Conservation (phyloP, 768 basidiomycete species). For the Leccinum incarnatum region DNA sequence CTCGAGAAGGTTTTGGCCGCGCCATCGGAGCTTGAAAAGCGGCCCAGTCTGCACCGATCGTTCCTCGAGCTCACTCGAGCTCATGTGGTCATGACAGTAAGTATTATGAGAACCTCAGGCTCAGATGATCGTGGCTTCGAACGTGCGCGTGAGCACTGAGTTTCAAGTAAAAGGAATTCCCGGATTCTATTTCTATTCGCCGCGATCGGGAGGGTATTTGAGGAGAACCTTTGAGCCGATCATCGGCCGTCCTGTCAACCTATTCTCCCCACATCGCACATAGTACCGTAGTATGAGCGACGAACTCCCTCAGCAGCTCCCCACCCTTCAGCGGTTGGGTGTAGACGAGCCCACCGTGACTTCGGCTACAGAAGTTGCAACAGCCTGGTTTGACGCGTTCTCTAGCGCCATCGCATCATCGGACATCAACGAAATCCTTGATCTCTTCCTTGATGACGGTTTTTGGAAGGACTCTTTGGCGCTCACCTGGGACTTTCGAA, state of each 20-base stretch:
- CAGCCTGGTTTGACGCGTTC: constrained; percentile 25
- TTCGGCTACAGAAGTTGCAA: constrained; percentile 23
- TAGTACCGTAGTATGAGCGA: constrained; percentile 17
- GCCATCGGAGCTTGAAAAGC: no score
- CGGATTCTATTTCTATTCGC: background rate
- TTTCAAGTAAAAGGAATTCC: no score
- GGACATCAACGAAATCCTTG: constrained; percentile 16
- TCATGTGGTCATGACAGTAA: no score
- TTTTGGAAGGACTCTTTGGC: constrained; percentile 55
- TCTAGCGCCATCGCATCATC: constrained; percentile 20
- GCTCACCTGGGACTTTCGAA: constrained; percentile 56
- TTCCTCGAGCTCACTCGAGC: no score
- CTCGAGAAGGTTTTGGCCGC: no score
- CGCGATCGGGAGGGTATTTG: background rate
- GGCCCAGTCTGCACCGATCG: no score
- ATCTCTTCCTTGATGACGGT: constrained; percentile 30
- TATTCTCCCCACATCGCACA: background rate
- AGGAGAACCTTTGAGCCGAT: background rate
- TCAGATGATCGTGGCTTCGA: no score
- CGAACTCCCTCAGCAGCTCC: constrained; percentile 26
- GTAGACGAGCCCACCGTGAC: constrained; percentile 19
- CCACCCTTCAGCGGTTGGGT: constrained; percentile 28
- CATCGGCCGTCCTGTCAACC: background rate
- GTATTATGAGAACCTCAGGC: no score
- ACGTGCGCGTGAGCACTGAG: no score